These are phyloP conservation scores for Stagonosporopsis rhizophila DNA, from an alignment of 2,329 filamentous ascomycete species.

Conservation along the genomic window DNA sequence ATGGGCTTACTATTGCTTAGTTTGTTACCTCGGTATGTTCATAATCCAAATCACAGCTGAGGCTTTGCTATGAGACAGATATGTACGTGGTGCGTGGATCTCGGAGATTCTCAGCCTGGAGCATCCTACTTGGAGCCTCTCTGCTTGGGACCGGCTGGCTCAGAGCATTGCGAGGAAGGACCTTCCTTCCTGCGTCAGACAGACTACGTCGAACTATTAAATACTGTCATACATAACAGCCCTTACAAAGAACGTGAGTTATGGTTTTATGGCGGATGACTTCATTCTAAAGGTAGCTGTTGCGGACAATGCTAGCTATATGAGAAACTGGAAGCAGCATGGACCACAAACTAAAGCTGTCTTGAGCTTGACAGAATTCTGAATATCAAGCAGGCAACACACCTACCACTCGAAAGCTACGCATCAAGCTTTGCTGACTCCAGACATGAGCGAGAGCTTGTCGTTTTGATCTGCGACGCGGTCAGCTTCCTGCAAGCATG, in stretches of 20 bases:
- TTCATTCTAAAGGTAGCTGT: too few relatives aligned
- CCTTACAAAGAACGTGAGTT: too few relatives aligned
- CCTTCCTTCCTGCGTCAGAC: background rate
- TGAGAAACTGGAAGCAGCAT: too few relatives aligned
- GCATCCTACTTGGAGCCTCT: background rate
- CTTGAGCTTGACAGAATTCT: background rate
- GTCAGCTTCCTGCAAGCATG: background rate
- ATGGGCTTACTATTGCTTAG: background rate
- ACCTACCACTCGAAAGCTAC: background rate
- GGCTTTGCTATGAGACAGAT: background rate
- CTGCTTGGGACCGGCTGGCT: too few relatives aligned
- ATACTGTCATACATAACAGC: too few relatives aligned
- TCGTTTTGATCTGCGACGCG: background rate
- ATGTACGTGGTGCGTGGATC: background rate
- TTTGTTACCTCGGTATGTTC: slow-evolving; percentile 8
- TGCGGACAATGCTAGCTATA: too few relatives aligned
- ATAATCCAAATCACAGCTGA: background rate
- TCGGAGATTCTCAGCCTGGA: background rate
- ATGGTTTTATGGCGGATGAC: too few relatives aligned
- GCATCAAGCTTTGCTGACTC: background rate
- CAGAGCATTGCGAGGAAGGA: background rate
- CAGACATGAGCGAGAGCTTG: background rate
- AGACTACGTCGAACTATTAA: background rate
- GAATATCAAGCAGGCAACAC: background rate
- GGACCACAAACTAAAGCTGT: too few relatives aligned